Conservation (phyloP, 805 yeast genomes). For the Myxozyma udenii region DNA sequence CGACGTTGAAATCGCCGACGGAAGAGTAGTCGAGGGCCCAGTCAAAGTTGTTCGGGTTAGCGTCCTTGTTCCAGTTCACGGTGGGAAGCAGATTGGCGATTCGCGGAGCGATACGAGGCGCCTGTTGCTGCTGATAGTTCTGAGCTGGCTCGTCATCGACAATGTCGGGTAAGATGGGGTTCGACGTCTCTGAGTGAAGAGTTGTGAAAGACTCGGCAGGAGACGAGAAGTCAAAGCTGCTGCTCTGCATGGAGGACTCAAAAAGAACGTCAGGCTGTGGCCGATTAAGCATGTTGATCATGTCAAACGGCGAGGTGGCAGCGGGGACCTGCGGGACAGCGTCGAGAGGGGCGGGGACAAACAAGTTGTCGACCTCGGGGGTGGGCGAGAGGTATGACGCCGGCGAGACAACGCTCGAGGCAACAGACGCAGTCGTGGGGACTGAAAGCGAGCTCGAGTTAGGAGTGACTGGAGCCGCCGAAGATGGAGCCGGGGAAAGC, state of each 20-base stretch:
- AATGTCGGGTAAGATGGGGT: background rate
- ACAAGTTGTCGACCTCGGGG: slow-evolving; percentile 6
- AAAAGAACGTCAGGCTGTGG: background rate
- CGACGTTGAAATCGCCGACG: background rate
- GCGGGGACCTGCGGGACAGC: background rate
- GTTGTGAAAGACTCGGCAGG: background rate
- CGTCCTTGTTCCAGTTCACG: slow-evolving; percentile 24
- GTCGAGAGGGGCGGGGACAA: background rate
- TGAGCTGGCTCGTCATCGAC: background rate
- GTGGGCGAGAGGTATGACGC: slow-evolving; percentile 12
- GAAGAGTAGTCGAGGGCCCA: slow-evolving; percentile 30
- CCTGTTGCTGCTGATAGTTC: slow-evolving; percentile 5
- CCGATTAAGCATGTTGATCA: background rate
- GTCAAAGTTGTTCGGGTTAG: slow-evolving; percentile 25
- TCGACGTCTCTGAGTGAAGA: background rate
- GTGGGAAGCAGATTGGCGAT: slow-evolving; percentile 28
- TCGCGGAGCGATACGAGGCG: slow-evolving; percentile 27
- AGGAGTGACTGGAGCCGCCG: slow-evolving; percentile 5
- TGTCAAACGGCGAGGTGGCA: background rate
- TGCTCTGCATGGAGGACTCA: background rate
- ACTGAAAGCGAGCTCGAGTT: background rate
- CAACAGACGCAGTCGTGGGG: background rate
- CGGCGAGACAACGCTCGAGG: background rate
- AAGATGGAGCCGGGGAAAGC: slow-evolving; percentile 5
- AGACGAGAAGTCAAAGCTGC: slow-evolving; percentile 4